Evolutionary conservation across 2,329 filamentous ascomycete genomes (phyloP).

Genomic region (Aspergillus sojae): DNA sequence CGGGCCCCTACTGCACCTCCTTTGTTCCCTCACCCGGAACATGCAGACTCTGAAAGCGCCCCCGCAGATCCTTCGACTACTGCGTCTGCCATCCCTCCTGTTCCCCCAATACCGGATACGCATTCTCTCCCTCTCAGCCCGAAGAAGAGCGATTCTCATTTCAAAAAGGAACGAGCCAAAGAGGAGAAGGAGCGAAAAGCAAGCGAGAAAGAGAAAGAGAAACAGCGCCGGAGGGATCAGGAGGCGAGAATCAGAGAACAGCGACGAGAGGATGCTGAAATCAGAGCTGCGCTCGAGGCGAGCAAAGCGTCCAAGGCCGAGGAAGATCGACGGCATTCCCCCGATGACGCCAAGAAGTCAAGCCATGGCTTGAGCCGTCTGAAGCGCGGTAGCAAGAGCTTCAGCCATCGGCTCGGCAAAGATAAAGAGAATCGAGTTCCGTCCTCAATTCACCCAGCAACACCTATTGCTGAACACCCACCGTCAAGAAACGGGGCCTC

Average conservation of each 20-base stretch:
- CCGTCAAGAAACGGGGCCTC: slow-evolving; percentile 12
- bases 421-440: slow-evolving; percentile 40
- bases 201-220: slow-evolving; percentile 51
- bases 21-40: slow-evolving; percentile 48
- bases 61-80: slow-evolving; percentile 24
- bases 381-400: slow-evolving; percentile 73
- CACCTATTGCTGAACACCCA: slow-evolving; percentile 24
- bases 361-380: slow-evolving; percentile 63
- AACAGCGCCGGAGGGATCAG: slow-evolving; percentile 57
- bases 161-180: slow-evolving; percentile 66
- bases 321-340: slow-evolving; percentile 45
- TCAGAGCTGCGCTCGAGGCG: slow-evolving; percentile 65
- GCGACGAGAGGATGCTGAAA: slow-evolving; percentile 59
- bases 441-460: slow-evolving; percentile 28
- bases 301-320: slow-evolving; percentile 66
- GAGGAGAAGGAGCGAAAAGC: slow-evolving; percentile 62
- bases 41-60: slow-evolving; percentile 27
- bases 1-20: slow-evolving; percentile 47
- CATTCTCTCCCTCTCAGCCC: slow-evolving; percentile 43
- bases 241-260: slow-evolving; percentile 55
- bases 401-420: slow-evolving; percentile 68
- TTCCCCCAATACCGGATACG: slow-evolving; percentile 38
- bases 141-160: slow-evolving; percentile 66
- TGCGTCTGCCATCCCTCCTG: slow-evolving; percentile 17
- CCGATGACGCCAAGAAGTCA: slow-evolving; percentile 47